phyloP scores from a whole-genome alignment of 306 rosid genomes.

The Cucurbita ficifolia region DNA sequence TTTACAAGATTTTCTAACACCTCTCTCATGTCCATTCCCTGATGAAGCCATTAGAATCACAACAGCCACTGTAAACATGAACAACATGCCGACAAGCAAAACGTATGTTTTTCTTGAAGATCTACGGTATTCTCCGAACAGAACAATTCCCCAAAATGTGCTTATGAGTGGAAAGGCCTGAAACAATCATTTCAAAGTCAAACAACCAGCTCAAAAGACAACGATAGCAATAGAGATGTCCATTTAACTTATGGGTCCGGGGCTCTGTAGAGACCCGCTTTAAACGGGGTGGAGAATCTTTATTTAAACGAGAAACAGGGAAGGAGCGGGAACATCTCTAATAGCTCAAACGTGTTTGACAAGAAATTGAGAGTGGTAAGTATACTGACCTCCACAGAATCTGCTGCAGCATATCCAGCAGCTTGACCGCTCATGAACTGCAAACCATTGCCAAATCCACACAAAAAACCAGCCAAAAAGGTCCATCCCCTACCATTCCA shows the following conservation, averaged over 20 bases:
- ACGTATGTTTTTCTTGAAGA: slow-evolving; percentile 58
- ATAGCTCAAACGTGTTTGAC: too few relatives aligned
- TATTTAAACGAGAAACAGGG: too few relatives aligned
- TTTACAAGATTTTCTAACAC: neutral
- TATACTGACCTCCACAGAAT: slow-evolving; percentile 78
- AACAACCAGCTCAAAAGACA: neutral
- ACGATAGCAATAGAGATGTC: too few relatives aligned
- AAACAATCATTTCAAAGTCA: neutral
- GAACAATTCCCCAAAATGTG: slow-evolving; percentile 72
- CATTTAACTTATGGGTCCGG: too few relatives aligned
- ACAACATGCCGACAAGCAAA: slow-evolving; percentile 49
- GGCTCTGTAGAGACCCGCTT: too few relatives aligned
- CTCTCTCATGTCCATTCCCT: slow-evolving; percentile 52
- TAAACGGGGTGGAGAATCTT: too few relatives aligned
- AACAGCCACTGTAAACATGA: slow-evolving; percentile 64
- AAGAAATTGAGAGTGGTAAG: neutral
- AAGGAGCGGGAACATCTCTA: too few relatives aligned
- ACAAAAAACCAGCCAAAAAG: slow-evolving; percentile 70
- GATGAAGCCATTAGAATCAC: slow-evolving; percentile 65
- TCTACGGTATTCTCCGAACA: slow-evolving; percentile 74
- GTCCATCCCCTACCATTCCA: slow-evolving; percentile 95
- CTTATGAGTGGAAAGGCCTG: slow-evolving; percentile 93
- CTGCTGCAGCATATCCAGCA: slow-evolving; percentile 99
- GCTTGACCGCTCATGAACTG: slow-evolving; percentile 98
- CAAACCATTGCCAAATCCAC: slow-evolving; percentile 90